phyloP scores from a whole-genome alignment of 441 rosid genomes.

The Populus hybrid region DNA sequence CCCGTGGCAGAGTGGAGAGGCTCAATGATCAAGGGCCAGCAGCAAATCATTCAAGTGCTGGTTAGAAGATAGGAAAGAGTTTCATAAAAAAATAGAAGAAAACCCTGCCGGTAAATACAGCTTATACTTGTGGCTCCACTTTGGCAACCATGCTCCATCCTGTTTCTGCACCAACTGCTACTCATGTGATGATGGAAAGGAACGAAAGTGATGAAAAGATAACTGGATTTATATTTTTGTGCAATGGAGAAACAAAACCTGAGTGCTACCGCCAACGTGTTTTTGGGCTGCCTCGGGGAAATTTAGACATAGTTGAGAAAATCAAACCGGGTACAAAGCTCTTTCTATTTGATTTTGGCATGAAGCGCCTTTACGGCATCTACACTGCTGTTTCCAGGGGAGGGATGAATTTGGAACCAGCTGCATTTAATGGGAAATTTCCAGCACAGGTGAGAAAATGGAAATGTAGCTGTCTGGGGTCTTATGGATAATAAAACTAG shows the following conservation, averaged over 20 bases:
- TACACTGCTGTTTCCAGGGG: constrained; percentile 31
- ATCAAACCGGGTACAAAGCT: constrained; percentile 28
- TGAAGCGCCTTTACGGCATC: constrained; percentile 34
- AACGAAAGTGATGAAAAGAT: background rate
- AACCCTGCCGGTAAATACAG: background rate
- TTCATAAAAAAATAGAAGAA: background rate
- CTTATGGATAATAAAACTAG: background rate
- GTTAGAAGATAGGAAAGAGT: background rate
- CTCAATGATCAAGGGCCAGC: background rate
- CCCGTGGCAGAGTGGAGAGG: background rate
- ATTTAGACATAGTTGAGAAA: constrained; percentile 23
- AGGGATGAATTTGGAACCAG: constrained; percentile 31
- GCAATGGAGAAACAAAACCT: constrained; percentile 29
- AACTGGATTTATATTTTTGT: constrained; percentile 32
- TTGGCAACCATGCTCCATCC: background rate
- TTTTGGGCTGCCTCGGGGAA: constrained; percentile 30
- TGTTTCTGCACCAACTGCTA: constrained; percentile 3
- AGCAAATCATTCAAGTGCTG: background rate
- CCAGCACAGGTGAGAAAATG: constrained; percentile 31
- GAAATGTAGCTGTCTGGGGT: background rate
- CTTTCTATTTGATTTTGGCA: constrained; percentile 33
- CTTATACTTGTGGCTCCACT: background rate
- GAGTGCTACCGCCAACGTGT: constrained; percentile 37
- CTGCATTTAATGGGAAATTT: constrained; percentile 31
- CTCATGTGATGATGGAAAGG: background rate